These are phyloP conservation scores for Cryptococcus neoformans DNA, from an alignment of 1,284 basidiomycete species.

Conservation along the genomic window DNA sequence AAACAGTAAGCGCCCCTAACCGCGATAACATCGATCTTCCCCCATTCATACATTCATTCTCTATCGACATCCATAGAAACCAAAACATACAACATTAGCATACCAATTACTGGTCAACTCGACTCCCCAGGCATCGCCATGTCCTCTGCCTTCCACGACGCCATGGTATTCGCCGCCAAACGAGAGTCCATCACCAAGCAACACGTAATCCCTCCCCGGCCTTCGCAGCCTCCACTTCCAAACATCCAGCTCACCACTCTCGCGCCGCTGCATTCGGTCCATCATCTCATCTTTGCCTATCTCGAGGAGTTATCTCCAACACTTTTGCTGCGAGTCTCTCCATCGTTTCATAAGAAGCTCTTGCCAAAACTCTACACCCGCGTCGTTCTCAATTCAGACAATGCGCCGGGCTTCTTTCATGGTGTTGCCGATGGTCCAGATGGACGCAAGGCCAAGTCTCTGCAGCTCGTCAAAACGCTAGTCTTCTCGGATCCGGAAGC, in stretches of 20 bases:
- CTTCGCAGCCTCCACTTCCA: neutral
- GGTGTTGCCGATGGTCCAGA: constrained; percentile 4
- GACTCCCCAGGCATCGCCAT: neutral
- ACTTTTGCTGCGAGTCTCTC: neutral
- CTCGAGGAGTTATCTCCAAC: constrained; percentile 1
- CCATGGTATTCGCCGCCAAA: neutral
- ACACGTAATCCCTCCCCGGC: neutral
- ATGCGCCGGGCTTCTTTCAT: constrained; percentile 3
- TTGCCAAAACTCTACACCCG: constrained; percentile 1
- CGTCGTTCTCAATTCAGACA: neutral
- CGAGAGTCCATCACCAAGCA: neutral
- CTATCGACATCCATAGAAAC: too few relatives aligned
- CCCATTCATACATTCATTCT: neutral
- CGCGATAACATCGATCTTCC: neutral
- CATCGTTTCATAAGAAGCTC: neutral
- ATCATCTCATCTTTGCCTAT: constrained; percentile 1
- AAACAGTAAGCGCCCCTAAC: too few relatives aligned
- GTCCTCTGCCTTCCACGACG: neutral
- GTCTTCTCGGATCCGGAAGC: constrained; percentile 5
- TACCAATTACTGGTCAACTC: neutral
- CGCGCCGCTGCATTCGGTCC: neutral
- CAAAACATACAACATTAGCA: too few relatives aligned
- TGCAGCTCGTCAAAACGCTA: neutral
- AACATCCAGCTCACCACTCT: constrained; percentile 1
- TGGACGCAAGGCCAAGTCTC: neutral